Evolutionary conservation across 2,329 filamentous ascomycete genomes (phyloP), one percentile per base, ranked within the genome.

Genomic region (Dactylella cylindrospora): DNA sequence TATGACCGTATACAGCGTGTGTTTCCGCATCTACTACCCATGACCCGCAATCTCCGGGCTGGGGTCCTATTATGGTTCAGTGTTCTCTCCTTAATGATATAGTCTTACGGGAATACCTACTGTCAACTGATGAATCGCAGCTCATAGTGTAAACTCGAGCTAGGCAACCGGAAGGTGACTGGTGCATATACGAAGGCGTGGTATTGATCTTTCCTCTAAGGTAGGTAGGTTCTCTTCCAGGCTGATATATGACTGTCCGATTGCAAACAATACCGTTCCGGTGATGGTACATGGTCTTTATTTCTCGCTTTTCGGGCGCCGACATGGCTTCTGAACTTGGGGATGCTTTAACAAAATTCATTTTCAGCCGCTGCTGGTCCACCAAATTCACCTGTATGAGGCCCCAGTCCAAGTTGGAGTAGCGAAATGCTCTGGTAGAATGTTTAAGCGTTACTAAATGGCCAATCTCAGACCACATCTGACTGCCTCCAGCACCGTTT

Each of bases 11-110:
- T 25, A 57, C 15, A 17, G 13, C 36, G 7, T 31, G 20, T 3
- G 36, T 40, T 32, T 32, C 33, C n/a, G n/a, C 15, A 12, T 57
- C 52, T 23, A 57, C 8, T 15, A 57, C 52, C 52, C 52, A 57
- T 6, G 52, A 57, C 20, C 52, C 52, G 13, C 52, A 57, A 28
- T 57, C 52, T 23, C 52, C 52, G 26, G 36, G 13, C n/a, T n/a
- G n/a, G n/a, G n/a, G n/a, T n/a, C n/a, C n/a, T n/a, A n/a, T n/a
- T n/a, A n/a, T n/a, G n/a, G n/a, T n/a, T n/a, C n/a, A 9, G 43
- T 29, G n/a, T 49, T 44, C 17, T 57, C 52, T 57, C n/a, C n/a
- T n/a, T n/a, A n/a, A n/a, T n/a, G n/a, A n/a, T n/a, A n/a, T n/a
- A n/a, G n/a, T n/a, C n/a, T n/a, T n/a, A n/a, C n/a, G n/a, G n/a